Percentiles rank a stretch among this genome's conserved stretches.
Conservation (phyloP, 2,329 filamentous ascomycete genomes). For the Cytospora mali region DNA sequence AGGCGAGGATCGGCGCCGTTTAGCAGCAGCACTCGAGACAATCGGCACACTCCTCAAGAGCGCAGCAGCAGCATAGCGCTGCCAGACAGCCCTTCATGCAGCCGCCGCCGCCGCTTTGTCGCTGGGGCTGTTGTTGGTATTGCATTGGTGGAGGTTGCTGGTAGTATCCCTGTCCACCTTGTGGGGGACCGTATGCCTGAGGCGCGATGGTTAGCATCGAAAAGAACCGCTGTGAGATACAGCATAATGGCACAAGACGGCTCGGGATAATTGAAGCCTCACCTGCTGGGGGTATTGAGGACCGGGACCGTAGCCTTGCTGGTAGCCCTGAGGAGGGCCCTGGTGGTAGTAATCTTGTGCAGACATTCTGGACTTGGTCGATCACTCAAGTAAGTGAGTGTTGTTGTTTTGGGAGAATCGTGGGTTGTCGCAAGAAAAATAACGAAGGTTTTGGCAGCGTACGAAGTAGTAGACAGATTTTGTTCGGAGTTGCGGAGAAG, state of each 20-base stretch:
- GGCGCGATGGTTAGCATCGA: slow-evolving; percentile 20
- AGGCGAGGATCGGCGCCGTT: not conserved
- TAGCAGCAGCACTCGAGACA: slow-evolving; percentile 50
- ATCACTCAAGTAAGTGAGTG: not conserved
- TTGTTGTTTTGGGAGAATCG: not conserved
- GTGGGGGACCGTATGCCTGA: slow-evolving; percentile 43
- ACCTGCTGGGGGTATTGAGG: slow-evolving; percentile 49
- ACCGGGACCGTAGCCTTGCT: slow-evolving; percentile 37
- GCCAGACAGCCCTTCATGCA: slow-evolving; percentile 52
- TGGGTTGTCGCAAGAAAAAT: slow-evolving; percentile 23
- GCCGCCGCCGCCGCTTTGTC: slow-evolving; percentile 39
- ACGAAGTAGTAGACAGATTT: slow-evolving; percentile 20
- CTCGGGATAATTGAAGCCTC: slow-evolving; percentile 33
- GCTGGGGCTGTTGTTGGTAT: slow-evolving; percentile 48
- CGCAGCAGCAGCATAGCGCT: slow-evolving; percentile 52
- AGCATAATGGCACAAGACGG: slow-evolving; percentile 8
- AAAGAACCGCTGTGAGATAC: not conserved
- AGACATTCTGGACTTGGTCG: slow-evolving; percentile 36
- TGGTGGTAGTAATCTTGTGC: slow-evolving; percentile 42
- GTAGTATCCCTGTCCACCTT: slow-evolving; percentile 41
- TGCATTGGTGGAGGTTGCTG: slow-evolving; percentile 49
- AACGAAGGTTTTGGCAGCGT: not conserved
- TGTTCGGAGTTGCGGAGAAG: slow-evolving; percentile 17
- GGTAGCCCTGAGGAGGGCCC: slow-evolving; percentile 36
- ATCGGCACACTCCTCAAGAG: slow-evolving; percentile 54